These are phyloP conservation scores for Withania somnifera DNA, from an alignment of 305 asterid genomes.

Conservation along the genomic window DNA sequence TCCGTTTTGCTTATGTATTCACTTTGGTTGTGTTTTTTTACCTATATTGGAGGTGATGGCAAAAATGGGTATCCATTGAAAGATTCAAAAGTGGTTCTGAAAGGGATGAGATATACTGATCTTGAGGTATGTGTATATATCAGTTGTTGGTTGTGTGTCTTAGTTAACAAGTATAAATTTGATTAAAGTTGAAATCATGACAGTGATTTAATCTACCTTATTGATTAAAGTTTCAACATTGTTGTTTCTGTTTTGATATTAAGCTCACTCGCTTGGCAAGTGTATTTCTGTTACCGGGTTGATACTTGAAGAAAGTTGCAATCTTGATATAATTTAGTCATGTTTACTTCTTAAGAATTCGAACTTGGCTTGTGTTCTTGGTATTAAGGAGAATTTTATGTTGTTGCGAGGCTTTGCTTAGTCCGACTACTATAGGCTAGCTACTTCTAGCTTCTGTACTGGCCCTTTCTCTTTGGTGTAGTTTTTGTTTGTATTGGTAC, in stretches of 20 bases:
- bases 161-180: neutral
- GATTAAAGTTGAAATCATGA: neutral
- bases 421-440: neutral
- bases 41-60: constrained; percentile 19
- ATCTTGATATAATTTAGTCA: neutral
- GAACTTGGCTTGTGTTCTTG: neutral
- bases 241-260: neutral
- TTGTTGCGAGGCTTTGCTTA: neutral
- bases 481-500: neutral
- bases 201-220: neutral
- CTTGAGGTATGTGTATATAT: constrained; percentile 41
- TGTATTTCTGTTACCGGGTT: neutral
- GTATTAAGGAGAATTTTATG: neutral
- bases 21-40: neutral
- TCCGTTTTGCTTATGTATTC: neutral
- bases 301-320: neutral
- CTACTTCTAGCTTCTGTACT: neutral
- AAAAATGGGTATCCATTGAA: constrained; percentile 15
- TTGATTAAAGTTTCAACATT: neutral
- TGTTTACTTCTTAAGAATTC: neutral
- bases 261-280: neutral
- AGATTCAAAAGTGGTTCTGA: constrained; percentile 53
- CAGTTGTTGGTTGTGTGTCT: neutral
- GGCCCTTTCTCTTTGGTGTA: neutral
- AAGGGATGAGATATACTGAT: constrained; percentile 71